Evolutionary conservation across 371 early-diverging fungal species (phyloP).

Genomic region (Gilbertella persicaria): DNA sequence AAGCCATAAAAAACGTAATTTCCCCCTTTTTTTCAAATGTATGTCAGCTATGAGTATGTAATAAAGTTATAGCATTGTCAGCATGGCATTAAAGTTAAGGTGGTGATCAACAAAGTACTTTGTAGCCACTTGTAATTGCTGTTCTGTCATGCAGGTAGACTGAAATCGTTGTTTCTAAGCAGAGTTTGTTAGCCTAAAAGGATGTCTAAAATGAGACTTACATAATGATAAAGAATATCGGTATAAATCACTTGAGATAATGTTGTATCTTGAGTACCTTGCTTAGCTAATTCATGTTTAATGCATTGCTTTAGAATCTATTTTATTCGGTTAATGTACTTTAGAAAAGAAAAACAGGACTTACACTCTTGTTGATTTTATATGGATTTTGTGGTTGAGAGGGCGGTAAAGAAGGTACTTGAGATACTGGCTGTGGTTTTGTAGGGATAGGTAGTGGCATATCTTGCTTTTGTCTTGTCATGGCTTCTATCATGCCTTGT

Average conservation of each 20-base stretch:
- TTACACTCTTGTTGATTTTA: no score
- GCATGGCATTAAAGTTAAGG: neutral
- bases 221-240: slow-evolving; percentile 1
- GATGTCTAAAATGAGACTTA: neutral
- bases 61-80: neutral
- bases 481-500: neutral
- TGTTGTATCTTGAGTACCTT: neutral
- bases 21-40: no score
- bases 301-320: slow-evolving; percentile 4
- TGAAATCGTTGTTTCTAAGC: neutral
- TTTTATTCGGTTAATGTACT: no score
- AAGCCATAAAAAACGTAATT: no score
- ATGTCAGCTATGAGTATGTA: no score
- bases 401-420: no score
- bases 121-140: neutral
- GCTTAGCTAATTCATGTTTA: neutral
- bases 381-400: no score
- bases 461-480: no score
- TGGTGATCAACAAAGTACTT: neutral
- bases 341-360: no score
- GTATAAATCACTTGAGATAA: slow-evolving; percentile 5
- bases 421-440: no score
- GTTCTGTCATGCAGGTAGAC: neutral
- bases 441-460: no score
- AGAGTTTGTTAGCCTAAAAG: neutral